Percentiles rank a stretch among this genome's conserved stretches.
These are phyloP conservation scores for Acanthamoeba healyi DNA, from an alignment of 208 protist species.

Conservation along the genomic window DNA sequence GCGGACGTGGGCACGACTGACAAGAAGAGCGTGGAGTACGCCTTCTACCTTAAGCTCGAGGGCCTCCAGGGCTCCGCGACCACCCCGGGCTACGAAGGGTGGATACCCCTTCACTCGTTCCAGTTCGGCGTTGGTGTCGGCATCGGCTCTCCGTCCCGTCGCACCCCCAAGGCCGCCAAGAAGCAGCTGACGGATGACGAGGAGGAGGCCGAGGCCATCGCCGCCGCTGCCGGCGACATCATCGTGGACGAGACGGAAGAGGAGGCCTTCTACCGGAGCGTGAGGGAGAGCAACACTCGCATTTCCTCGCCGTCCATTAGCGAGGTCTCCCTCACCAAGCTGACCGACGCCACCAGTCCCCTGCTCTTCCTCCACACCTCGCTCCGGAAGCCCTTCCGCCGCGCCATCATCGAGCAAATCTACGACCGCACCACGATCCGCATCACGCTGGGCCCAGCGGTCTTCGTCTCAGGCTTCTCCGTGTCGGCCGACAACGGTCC, in stretches of 20 bases:
- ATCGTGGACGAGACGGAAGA: not conserved
- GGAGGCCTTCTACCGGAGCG: constrained; percentile 6
- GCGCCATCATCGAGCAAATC: constrained; percentile 22
- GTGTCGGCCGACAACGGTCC: not conserved
- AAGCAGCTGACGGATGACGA: not conserved
- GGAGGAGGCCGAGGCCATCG: not conserved
- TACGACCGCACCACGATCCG: not conserved
- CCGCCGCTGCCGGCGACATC: not conserved
- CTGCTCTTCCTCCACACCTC: not conserved
- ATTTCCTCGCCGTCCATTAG: not conserved
- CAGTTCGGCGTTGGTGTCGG: not conserved
- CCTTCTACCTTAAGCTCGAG: constrained; percentile 25
- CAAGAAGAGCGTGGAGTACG: not conserved
- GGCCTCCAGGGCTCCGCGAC: not conserved
- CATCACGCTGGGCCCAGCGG: not conserved
- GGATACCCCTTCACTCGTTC: not conserved
- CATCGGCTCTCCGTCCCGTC: not conserved
- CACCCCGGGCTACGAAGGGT: not conserved
- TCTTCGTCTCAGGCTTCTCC: not conserved
- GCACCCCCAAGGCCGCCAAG: not conserved
- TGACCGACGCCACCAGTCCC: not conserved
- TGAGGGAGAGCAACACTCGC: not conserved
- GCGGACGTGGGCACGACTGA: too few species aligned
- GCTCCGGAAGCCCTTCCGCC: not conserved
- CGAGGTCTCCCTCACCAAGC: not conserved